Base-by-base conservation (phyloP, 768 basidiomycete species). In the Leccinum pellstonianum region DNA sequence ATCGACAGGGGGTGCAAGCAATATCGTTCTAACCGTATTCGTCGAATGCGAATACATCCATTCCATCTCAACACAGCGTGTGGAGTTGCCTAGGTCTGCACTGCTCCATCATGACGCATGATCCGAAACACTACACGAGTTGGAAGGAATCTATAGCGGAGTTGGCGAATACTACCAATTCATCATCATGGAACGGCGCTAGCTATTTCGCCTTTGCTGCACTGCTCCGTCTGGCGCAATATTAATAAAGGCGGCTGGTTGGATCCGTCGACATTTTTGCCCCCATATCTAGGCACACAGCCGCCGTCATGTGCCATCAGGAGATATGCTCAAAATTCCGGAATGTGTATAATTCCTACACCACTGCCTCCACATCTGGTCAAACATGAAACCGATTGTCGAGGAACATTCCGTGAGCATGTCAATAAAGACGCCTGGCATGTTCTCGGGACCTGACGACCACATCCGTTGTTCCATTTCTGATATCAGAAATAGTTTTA, bases 21-120 rank as follows among this genome's bases (percentile, higher is more conserved):
- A 19, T 11, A 21, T 43, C 35, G 4, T 52, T 59, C 54, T 70
- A 55, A 33, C 58, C 58, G 41, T 53, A 50, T 58, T 38, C 53
- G 53, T 62, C 52, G 52, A 55, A 29, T 46, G 11, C 43, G 43
- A 46, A 19, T n/a, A 43, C 43, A 19, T 43, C 41, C 52, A 51
- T 41, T 49, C 33, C 29, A 63, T 64, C 43, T 51, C 46, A 47
- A 56, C 63, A 51, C 49, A 66, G 35, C 49, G 31, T 43, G 38
- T 50, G 21, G 31, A 50, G 38, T 35, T 37, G n/a, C 47, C 21
- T 55, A 49, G 46, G 23, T 14, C 48, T 38, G 62, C 59, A 57
- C 54, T 25, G 58, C 60, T 56, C 23, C 12, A 29, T 15, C 15
- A 53, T 64, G 60, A 62, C 57, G 12, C 15, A 53, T 64, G 60